These are phyloP conservation scores for Neurospora pannonica DNA, from an alignment of 495 filamentous ascomycete species.

Conservation along the genomic window DNA sequence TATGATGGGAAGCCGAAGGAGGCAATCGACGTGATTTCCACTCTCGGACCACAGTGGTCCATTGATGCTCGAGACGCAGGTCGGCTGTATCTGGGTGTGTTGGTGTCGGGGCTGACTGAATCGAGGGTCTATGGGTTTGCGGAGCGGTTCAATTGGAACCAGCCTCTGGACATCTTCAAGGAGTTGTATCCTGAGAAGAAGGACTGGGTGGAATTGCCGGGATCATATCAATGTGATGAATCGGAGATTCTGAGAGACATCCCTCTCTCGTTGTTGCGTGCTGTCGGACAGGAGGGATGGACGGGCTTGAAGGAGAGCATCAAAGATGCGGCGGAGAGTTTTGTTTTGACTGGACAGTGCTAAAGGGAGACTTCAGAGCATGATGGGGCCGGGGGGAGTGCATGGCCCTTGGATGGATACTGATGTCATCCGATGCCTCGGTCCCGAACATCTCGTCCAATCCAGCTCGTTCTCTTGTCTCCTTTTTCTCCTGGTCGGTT, in stretches of 20 bases:
- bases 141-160: constrained; percentile 17
- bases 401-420: background rate
- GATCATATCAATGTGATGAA: constrained; percentile 14
- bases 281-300: constrained; percentile 19
- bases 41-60: constrained; percentile 16
- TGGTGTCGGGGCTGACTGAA: constrained; percentile 13
- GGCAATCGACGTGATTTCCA: constrained; percentile 1
- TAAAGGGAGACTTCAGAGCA: background rate
- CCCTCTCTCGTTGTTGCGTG: constrained; percentile 12
- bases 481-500: background rate
- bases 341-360: background rate
- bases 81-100: constrained; percentile 18
- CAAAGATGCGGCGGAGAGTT: constrained; percentile 4
- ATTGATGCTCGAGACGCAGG: constrained; percentile 17
- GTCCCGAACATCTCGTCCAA: background rate
- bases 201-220: constrained; percentile 8
- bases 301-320: constrained; percentile 21
- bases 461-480: background rate
- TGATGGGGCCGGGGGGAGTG: background rate
- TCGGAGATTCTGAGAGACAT: constrained; percentile 16
- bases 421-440: background rate
- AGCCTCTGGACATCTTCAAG: constrained; percentile 12
- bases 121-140: constrained; percentile 18
- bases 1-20: constrained; percentile 5
- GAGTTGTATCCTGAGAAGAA: constrained; percentile 14